Evolutionary conservation across 2,329 filamentous ascomycete genomes (phyloP).

Genomic region (Escovopsis sp.): DNA sequence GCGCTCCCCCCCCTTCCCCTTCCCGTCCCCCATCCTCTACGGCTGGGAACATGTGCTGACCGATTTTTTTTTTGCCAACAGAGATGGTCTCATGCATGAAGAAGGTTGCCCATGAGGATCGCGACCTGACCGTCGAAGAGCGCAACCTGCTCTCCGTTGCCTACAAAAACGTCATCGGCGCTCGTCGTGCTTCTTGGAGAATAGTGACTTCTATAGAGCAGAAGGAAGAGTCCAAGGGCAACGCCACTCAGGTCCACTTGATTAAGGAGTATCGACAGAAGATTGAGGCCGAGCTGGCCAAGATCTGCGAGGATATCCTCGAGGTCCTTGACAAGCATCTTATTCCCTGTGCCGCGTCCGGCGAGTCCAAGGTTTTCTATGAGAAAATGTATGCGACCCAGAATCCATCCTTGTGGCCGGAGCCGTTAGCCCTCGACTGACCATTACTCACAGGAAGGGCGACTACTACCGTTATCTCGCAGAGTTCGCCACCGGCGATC

Average conservation of each 20-base stretch:
- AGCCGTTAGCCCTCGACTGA: neutral
- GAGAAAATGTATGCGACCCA: conserved; percentile 76
- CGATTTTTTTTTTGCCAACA: conserved; percentile 22
- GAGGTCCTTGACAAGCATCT: conserved; percentile 88
- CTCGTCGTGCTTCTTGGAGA: conserved; percentile 93
- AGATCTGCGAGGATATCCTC: conserved; percentile 96
- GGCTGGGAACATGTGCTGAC: conserved; percentile 11
- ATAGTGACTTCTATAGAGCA: conserved; percentile 98
- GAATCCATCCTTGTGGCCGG: neutral
- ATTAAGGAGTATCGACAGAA: conserved; percentile 99
- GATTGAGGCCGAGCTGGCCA: conserved; percentile 92
- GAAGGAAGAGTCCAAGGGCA: conserved; percentile 99
- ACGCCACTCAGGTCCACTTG: conserved; percentile 71
- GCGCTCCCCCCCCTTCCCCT: neutral
- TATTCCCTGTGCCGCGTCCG: conserved; percentile 84
- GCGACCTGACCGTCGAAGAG: conserved; percentile 80
- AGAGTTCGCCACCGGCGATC: conserved; percentile 88
- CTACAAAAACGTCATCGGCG: conserved; percentile 98
- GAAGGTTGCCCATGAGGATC: conserved; percentile 79
- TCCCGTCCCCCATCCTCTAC: neutral
- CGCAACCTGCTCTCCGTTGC: conserved; percentile 93
- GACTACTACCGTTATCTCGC: conserved; percentile 98
- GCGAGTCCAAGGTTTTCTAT: conserved; percentile 99
- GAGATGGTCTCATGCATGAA: conserved; percentile 93
- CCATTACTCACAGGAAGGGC: conserved; percentile 60